phyloP scores from a whole-genome alignment of 2,329 filamentous ascomycete genomes.

The Ascomycota sp. region DNA sequence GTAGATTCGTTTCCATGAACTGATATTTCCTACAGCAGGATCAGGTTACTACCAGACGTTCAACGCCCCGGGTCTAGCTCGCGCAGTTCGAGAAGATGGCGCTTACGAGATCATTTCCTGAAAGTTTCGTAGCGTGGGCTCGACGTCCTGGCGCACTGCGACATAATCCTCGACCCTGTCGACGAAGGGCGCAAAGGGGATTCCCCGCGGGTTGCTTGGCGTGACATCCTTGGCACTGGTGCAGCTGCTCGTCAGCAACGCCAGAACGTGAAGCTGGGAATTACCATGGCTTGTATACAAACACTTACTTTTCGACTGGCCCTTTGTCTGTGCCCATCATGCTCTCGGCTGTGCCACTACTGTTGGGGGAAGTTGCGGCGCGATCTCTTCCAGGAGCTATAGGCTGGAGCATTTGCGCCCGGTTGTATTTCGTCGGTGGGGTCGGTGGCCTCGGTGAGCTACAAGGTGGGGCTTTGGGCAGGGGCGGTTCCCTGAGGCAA shows the following conservation, averaged over 20 bases:
- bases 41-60: conserved; percentile 1
- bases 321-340: conserved; percentile 23
- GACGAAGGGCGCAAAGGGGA: conserved; percentile 68
- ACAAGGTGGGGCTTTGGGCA: conserved; percentile 6
- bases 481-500: no score
- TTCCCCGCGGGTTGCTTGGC: conserved; percentile 60
- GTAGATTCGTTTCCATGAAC: conserved; percentile 94
- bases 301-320: conserved; percentile 13
- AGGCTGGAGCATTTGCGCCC: conserved; percentile 9
- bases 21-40: conserved; percentile 64
- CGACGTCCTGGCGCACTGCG: conserved; percentile 55
- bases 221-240: conserved; percentile 23
- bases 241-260: not conserved
- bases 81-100: conserved; percentile 4
- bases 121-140: conserved; percentile 62
- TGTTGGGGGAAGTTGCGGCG: not conserved
- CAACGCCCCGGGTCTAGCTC: not conserved
- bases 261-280: no score
- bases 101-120: conserved; percentile 83
- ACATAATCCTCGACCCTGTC: conserved; percentile 83
- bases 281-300: no score
- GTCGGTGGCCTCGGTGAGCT: conserved; percentile 1
- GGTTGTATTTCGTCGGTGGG: conserved; percentile 11
- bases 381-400: conserved; percentile 5
- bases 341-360: conserved; percentile 2